A percentile compares a stretch with the other conserved stretches of the same genome.
These are phyloP conservation scores for Solanum chacoense DNA, from an alignment of 305 asterid species.

Conservation along the genomic window DNA sequence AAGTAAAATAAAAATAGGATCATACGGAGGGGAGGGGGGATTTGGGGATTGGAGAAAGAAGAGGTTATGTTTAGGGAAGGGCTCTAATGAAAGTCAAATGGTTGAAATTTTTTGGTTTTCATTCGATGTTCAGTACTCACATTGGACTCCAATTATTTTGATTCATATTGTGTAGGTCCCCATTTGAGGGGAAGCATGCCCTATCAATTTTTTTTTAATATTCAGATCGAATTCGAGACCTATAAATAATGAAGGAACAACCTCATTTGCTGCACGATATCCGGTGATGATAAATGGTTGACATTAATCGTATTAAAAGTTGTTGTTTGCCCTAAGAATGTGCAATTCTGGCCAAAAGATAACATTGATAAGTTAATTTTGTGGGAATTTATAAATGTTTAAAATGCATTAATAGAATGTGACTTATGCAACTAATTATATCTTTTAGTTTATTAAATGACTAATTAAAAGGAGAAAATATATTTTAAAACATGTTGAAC, in stretches of 20 bases:
- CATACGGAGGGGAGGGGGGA: neutral
- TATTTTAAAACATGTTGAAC: neutral
- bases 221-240: accelerated
- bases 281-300: neutral
- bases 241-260: no score
- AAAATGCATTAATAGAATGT: neutral
- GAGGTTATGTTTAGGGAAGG: neutral
- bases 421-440: neutral
- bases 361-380: neutral
- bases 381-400: neutral
- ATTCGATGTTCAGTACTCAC: no score
- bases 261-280: no score
- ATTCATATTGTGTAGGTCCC: no score
- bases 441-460: neutral
- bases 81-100: neutral
- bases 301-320: neutral
- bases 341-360: neutral
- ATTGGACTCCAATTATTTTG: accelerated
- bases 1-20: no score
- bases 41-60: neutral
- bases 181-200: no score
- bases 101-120: neutral
- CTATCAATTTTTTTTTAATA: no score
- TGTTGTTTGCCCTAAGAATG: neutral
- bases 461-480: no score